phyloP scores from a whole-genome alignment of 1,284 basidiomycete genomes.

The Trichosporon inkin region DNA sequence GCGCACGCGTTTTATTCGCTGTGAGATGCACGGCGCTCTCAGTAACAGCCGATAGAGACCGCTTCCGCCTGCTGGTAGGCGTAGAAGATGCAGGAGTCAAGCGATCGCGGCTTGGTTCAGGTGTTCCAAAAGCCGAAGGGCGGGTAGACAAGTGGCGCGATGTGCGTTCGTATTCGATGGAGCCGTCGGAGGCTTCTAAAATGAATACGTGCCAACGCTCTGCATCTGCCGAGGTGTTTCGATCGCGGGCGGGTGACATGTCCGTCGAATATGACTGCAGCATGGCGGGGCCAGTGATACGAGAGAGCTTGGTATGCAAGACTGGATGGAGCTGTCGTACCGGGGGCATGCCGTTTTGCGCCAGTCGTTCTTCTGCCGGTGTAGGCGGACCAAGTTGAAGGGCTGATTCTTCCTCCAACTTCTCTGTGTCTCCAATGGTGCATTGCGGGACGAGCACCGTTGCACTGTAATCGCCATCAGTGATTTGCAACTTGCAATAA shows the following conservation, averaged over 20 bases:
- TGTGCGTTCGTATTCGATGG: background rate
- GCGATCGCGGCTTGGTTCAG: background rate
- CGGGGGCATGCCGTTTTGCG: background rate
- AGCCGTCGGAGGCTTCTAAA: background rate
- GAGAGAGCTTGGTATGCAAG: background rate
- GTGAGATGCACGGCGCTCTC: background rate
- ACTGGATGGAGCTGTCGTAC: background rate
- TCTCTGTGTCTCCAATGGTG: background rate
- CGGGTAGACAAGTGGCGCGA: background rate
- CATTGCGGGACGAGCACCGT: background rate
- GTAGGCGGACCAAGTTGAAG: background rate
- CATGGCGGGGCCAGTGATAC: background rate
- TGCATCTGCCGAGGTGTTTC: background rate
- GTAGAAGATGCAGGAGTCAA: background rate
- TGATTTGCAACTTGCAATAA: background rate
- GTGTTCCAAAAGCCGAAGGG: background rate
- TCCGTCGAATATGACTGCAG: background rate
- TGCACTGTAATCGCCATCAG: background rate
- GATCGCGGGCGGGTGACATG: background rate
- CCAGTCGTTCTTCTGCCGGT: background rate
- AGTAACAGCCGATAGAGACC: background rate
- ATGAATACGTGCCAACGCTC: conserved; percentile 1
- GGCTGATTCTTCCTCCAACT: background rate
- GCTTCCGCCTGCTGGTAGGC: background rate
- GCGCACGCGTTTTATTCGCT: background rate